These are phyloP conservation scores for Polyporus tsugae DNA, from an alignment of 1,284 basidiomycete species.

Conservation along the genomic window DNA sequence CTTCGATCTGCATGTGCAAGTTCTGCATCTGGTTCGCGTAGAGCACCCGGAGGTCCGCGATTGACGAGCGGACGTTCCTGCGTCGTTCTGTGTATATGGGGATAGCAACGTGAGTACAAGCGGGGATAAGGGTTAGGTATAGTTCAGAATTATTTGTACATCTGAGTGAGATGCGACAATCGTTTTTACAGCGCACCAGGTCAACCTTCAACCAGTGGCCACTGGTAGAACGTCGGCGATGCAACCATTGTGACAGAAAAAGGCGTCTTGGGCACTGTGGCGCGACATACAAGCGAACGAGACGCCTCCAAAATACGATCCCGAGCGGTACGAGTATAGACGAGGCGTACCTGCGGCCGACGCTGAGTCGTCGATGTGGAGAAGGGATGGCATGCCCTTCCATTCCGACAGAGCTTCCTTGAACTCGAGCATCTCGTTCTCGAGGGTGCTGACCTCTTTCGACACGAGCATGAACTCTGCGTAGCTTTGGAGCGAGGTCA, in stretches of 20 bases:
- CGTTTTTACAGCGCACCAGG: too few relatives aligned
- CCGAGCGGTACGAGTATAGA: neutral
- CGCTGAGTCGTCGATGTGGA: conserved; percentile 86
- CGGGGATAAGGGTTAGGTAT: neutral
- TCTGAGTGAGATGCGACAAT: too few relatives aligned
- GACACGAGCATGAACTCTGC: conserved; percentile 96
- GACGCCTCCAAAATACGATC: too few relatives aligned
- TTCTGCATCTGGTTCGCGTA: conserved; percentile 95
- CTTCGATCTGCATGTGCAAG: conserved; percentile 91
- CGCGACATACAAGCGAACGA: too few relatives aligned
- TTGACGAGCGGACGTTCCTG: conserved; percentile 84
- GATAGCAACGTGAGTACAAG: neutral
- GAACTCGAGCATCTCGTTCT: conserved; percentile 98
- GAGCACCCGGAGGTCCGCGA: conserved; percentile 92
- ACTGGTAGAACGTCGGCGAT: too few relatives aligned
- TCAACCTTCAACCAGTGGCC: too few relatives aligned
- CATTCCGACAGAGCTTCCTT: conserved; percentile 95
- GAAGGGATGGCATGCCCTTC: conserved; percentile 92
- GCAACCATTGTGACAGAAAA: too few relatives aligned
- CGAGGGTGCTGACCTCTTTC: conserved; percentile 95
- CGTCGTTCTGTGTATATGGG: conserved; percentile 55
- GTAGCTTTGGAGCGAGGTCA: conserved; percentile 64
- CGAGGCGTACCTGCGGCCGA: conserved; percentile 52
- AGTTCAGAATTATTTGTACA: too few relatives aligned
- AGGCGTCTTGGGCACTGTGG: too few relatives aligned